These are phyloP conservation scores for Apiospora arundinis DNA, from an alignment of 2,329 filamentous ascomycete species.

Conservation along the genomic window DNA sequence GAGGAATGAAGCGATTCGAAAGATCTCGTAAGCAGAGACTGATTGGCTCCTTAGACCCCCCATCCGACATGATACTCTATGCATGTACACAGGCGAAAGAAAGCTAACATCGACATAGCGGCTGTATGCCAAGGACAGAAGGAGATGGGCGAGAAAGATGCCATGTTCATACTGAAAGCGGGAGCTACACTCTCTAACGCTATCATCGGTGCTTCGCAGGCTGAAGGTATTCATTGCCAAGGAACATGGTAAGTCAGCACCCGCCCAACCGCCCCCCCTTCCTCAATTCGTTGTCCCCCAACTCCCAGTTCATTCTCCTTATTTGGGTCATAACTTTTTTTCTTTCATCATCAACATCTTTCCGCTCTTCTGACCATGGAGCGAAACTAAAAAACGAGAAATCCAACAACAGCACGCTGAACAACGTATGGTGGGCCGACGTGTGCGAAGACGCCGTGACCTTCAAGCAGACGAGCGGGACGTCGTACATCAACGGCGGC, in stretches of 20 bases:
- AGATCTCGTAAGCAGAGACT: slow-evolving; percentile 42
- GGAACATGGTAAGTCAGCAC: slow-evolving; percentile 44
- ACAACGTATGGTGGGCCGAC: slow-evolving; percentile 46
- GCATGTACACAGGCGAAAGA: not conserved
- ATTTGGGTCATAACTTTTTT: not conserved
- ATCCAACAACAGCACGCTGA: slow-evolving; percentile 33
- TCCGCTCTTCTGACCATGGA: not conserved
- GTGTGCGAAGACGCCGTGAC: slow-evolving; percentile 47
- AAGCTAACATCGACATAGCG: not conserved
- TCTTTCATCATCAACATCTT: not conserved
- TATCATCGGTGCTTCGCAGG: slow-evolving; percentile 58
- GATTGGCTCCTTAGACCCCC: not conserved
- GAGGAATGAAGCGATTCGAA: slow-evolving; percentile 53
- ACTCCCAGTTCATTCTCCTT: not conserved
- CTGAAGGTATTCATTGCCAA: slow-evolving; percentile 58
- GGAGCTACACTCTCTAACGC: slow-evolving; percentile 59
- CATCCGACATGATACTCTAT: not conserved
- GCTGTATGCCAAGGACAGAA: slow-evolving; percentile 36
- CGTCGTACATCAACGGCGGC: slow-evolving; percentile 48
- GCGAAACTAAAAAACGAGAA: not conserved
- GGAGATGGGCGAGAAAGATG: slow-evolving; percentile 37
- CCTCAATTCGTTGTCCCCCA: not conserved
- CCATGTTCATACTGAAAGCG: slow-evolving; percentile 58
- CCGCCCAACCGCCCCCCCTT: slow-evolving; percentile 28
- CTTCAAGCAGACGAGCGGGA: slow-evolving; percentile 46